Evolutionary conservation across 176 grass and related monocot species (phyloP), one percentile per base, ranked within the genome.

Genomic region (Neostapfia colusana): DNA sequence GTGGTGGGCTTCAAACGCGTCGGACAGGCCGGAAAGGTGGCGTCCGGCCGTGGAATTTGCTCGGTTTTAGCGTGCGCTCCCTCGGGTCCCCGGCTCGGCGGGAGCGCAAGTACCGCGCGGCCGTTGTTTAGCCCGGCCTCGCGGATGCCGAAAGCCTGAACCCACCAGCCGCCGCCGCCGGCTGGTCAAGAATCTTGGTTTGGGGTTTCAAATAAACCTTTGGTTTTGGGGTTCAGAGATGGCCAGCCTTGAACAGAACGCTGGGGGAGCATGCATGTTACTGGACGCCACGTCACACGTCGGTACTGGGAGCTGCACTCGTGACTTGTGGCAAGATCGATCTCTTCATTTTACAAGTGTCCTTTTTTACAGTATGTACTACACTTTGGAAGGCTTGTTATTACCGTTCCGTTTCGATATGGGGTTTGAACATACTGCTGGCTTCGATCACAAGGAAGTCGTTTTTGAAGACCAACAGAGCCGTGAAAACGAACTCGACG

Each of bases 1-100:
- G 18, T 67, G 74, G 85, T 82, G n/a, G 56, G 74, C 49, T 67
- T 73, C 85, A 82, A 72, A 45, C 50, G 67, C 85, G 37, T 40
- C 49, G 13, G 67, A 67, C 79, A 60, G 67, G 26, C 14, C 24
- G 44, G 11, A 65, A 77, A 72, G 70, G 72, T 55, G 48, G 57
- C 8, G 36, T 1, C 8, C 21, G 20, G 67, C 16, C 74, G 8
- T 57, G 72, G 67, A 59, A 78, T 87, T 87, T 72, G 73, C 79
- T 82, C 73, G 73, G 72, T 39, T 70, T 17, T 36, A 51, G 78
- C 73, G 78, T 51, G 45, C 1, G 44, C 56, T 50, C 72, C 78
- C 70, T 70, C n/a, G n/a, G 70, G 61, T 13, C 10, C 16, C 54
- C 23, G 21, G n/a, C 70, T 3, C 17, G 20, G 36, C 70, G 4